phyloP scores from a whole-genome alignment of 2,329 filamentous ascomycete genomes.

The Colletotrichum sp. region DNA sequence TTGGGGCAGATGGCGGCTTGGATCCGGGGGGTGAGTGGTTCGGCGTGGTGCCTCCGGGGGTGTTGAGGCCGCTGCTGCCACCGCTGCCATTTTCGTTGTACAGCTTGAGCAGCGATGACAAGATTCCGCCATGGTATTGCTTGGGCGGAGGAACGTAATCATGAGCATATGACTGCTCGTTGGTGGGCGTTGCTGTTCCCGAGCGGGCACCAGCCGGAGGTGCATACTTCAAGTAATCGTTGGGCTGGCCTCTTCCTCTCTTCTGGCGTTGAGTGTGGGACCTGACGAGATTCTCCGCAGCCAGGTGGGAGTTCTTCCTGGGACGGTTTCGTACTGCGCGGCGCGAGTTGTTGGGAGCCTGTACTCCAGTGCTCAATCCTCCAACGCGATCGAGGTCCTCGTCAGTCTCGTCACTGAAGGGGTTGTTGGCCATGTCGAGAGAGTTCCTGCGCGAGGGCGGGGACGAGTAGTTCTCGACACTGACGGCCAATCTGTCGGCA shows the following conservation, averaged over 20 bases:
- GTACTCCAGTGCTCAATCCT: neutral
- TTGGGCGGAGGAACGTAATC: slow-evolving; percentile 70
- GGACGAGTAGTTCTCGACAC: slow-evolving; percentile 42
- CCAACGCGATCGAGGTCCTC: neutral
- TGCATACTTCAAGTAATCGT: slow-evolving; percentile 33
- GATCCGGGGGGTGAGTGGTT: slow-evolving; percentile 44
- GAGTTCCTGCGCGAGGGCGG: slow-evolving; percentile 23
- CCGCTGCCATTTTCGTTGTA: slow-evolving; percentile 55
- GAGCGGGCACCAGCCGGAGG: slow-evolving; percentile 31
- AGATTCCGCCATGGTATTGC: slow-evolving; percentile 74
- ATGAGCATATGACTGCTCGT: slow-evolving; percentile 54
- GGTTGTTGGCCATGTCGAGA: neutral
- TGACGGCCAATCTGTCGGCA: slow-evolving; percentile 43
- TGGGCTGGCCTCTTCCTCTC: slow-evolving; percentile 18
- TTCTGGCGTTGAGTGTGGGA: slow-evolving; percentile 35
- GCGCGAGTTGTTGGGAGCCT: neutral
- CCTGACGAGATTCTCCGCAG: slow-evolving; percentile 39
- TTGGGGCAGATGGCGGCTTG: slow-evolving; percentile 43
- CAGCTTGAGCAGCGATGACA: slow-evolving; percentile 75
- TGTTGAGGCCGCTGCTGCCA: slow-evolving; percentile 44
- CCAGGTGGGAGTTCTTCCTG: slow-evolving; percentile 13
- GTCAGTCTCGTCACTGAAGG: slow-evolving; percentile 10
- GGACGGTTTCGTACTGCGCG: slow-evolving; percentile 10
- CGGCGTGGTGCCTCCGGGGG: slow-evolving; percentile 45
- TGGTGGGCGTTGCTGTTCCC: slow-evolving; percentile 41